Evolutionary conservation across 2,329 filamentous ascomycete species (phyloP), one percentile per base, ranked within the genome.

Genomic region (Colletotrichum euphorbiae): DNA sequence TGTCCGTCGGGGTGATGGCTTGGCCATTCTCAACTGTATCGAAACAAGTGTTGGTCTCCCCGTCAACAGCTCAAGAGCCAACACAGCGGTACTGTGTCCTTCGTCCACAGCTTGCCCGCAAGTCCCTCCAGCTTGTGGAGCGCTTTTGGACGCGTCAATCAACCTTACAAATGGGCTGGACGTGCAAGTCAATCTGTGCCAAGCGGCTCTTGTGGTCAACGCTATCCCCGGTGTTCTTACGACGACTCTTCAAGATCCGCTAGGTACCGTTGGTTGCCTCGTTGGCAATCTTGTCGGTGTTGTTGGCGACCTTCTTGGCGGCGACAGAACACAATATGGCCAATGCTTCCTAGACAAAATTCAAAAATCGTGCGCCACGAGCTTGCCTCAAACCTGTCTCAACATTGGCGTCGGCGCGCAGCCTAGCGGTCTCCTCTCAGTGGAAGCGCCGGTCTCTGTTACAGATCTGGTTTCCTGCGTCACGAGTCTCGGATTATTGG

Each of bases 321-420:
- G 24, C 2, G 3, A 12, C 7, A 50, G 36, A 5, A 19, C 17
- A 3, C 9, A 36, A 12, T 63, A 67, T 12, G 31, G 51, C 8
- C 9, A 51, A 2, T 67, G 64, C n/a, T n/a, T 67, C 43, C 2
- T 36, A 7, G 17, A 33, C 2, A 21, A n/a, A 31, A 50, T 13
- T 8, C 42, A 17, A 21, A 6, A 3, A 15, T 6, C 6, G n/a
- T 68, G 65, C 13, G 28, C 52, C 46, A 65, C 65, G 11, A 12
- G 6, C 0, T 43, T 65, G 24, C 65, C 65, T 2, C 2, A n/a
- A 12, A 38, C 42, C n/a, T 68, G 65, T 31, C 6, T 65, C n/a
- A 65, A 42, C 21, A 33, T 68, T 21, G 58, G 57, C 2, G 57
- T 62, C 33, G 50, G 59, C 19, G 58, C 38, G 2, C 52, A 56